These are phyloP conservation scores for Botryotinia globosa DNA, from an alignment of 2,329 filamentous ascomycete genomes.

Conservation along the genomic window DNA sequence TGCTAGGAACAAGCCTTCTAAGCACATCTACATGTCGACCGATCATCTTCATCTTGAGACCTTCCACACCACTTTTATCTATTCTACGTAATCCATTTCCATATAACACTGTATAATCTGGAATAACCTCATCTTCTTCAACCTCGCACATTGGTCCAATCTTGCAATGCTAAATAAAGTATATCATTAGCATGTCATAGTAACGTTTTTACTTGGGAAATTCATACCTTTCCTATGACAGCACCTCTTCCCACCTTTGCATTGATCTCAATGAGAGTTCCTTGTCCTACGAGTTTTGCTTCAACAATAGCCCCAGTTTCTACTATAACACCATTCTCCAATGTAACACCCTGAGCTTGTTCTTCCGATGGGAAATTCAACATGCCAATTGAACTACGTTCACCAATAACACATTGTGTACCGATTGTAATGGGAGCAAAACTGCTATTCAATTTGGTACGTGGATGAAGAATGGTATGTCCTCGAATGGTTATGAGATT, in stretches of 20 bases:
- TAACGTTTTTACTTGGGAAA: neutral
- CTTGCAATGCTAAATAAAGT: slow-evolving; percentile 58
- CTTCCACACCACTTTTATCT: slow-evolving; percentile 60
- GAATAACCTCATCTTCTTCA: slow-evolving; percentile 54
- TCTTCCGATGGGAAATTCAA: slow-evolving; percentile 37
- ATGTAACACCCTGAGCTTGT: slow-evolving; percentile 43
- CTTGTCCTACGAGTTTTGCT: slow-evolving; percentile 48
- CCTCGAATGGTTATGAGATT: slow-evolving; percentile 76
- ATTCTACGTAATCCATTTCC: slow-evolving; percentile 57
- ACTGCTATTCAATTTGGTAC: slow-evolving; percentile 73
- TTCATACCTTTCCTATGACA: slow-evolving; percentile 58
- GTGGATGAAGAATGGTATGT: slow-evolving; percentile 82
- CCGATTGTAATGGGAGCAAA: slow-evolving; percentile 78
- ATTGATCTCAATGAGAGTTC: slow-evolving; percentile 60
- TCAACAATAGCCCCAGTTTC: slow-evolving; percentile 61
- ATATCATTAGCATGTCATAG: slow-evolving; percentile 13
- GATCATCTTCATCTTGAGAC: slow-evolving; percentile 61
- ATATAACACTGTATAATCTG: slow-evolving; percentile 68
- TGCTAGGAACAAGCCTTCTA: slow-evolving; percentile 63
- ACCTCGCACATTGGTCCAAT: slow-evolving; percentile 64
- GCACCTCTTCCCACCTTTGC: slow-evolving; percentile 59
- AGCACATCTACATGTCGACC: slow-evolving; percentile 67
- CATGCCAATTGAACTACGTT: slow-evolving; percentile 58
- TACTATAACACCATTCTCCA: slow-evolving; percentile 60
- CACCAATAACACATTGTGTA: slow-evolving; percentile 76